These are phyloP conservation scores for Triangularia verruculosa DNA, from an alignment of 2,329 filamentous ascomycete species.

Conservation along the genomic window DNA sequence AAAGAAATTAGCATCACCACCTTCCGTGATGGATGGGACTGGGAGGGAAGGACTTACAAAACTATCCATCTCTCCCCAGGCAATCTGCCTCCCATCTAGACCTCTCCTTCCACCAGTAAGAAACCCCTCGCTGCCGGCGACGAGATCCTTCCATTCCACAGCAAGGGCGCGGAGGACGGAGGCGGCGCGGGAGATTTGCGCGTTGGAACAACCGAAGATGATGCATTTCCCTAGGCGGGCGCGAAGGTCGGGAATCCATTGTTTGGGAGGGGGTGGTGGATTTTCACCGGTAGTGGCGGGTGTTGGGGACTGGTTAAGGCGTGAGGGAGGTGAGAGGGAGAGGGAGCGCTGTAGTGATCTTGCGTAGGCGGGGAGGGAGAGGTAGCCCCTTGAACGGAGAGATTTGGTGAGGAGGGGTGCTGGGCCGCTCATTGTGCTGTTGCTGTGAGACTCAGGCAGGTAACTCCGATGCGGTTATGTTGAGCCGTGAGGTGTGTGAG, in stretches of 20 bases:
- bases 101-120: conserved; percentile 62
- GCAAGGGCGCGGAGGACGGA: conserved; percentile 58
- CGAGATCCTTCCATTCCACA: conserved; percentile 66
- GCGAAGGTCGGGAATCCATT: conserved; percentile 70
- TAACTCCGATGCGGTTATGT: not conserved
- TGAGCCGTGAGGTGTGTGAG: not conserved
- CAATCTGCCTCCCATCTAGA: conserved; percentile 63
- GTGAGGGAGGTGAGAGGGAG: conserved; percentile 11
- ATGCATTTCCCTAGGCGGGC: conserved; percentile 70
- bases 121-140: conserved; percentile 74
- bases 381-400: not conserved
- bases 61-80: conserved; percentile 82
- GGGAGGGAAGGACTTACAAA: conserved; percentile 31
- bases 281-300: not conserved
- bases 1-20: conserved; percentile 28
- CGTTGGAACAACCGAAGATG: conserved; percentile 63
- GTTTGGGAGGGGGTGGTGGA: conserved; percentile 41
- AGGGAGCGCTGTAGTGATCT: conserved; percentile 16
- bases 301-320: conserved; percentile 5
- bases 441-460: not conserved
- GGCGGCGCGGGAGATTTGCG: conserved; percentile 57
- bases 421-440: not conserved
- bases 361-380: not conserved
- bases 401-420: not conserved
- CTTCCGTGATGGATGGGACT: not conserved